Conservation (phyloP, 2,329 filamentous ascomycete species). For the Aspergillus novoparasiticus region DNA sequence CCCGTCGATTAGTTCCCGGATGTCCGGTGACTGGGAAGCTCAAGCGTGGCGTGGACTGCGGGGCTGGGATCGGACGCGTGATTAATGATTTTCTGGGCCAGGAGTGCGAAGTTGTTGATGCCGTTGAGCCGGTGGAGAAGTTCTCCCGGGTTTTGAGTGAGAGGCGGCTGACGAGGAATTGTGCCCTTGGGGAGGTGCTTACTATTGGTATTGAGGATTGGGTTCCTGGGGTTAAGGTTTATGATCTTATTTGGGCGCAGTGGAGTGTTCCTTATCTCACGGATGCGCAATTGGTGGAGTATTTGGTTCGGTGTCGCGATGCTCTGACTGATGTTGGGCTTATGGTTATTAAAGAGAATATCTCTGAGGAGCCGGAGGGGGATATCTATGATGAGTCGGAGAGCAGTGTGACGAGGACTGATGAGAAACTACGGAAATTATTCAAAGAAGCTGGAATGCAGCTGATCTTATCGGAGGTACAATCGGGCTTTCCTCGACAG, state of each 20-base stretch:
- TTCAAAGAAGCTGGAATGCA: conserved; percentile 70
- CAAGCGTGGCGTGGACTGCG: conserved; percentile 57
- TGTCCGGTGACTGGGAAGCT: conserved; percentile 19
- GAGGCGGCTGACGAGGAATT: conserved; percentile 38
- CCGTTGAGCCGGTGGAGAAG: conserved; percentile 82
- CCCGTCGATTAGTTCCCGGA: conserved; percentile 45
- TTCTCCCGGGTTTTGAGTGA: conserved; percentile 67
- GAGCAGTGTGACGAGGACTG: conserved; percentile 75
- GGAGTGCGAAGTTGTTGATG: conserved; percentile 70
- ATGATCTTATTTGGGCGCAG: conserved; percentile 86
- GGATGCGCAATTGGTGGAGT: conserved; percentile 70
- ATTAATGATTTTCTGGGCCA: conserved; percentile 73
- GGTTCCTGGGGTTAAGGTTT: conserved; percentile 54
- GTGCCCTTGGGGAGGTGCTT: conserved; percentile 64
- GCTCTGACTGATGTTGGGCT: conserved; percentile 48
- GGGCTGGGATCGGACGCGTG: conserved; percentile 79
- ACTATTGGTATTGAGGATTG: conserved; percentile 76
- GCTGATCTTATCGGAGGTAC: conserved; percentile 70
- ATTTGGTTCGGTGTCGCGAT: conserved; percentile 62
- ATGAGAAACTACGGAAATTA: conserved; percentile 69
- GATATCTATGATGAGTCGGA: conserved; percentile 80
- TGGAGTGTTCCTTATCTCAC: conserved; percentile 87
- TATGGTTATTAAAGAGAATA: conserved; percentile 83
- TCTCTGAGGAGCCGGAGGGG: conserved; percentile 55
- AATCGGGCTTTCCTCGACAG: conserved; percentile 68